Evolutionary conservation across 1,139 yeast species (phyloP), one percentile per base, ranked within the genome.

Genomic region (Protomyces pachydermus): DNA sequence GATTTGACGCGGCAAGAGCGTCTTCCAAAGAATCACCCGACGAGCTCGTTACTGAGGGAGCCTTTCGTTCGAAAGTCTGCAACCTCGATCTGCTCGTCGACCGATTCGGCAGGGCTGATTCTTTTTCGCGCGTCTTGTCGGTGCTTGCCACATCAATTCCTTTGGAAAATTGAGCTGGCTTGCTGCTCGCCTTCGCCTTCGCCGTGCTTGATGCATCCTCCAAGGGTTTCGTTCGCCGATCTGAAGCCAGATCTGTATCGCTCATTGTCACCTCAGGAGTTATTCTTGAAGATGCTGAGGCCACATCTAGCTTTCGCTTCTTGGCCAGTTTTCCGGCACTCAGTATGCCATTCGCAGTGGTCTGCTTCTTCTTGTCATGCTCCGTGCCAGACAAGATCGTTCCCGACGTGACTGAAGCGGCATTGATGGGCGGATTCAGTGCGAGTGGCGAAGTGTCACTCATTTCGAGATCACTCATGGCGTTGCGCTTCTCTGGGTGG

Each of bases 401-500:
- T 28, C 32, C 32, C 42, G 42, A 52, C 23, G 37, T 50, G 8
- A 50, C 34, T 6, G 55, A 32, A 12, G 38, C 28, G n/a, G 55
- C 54, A 16, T 16, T 23, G n/a, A 57, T 39, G n/a, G 61, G 61
- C 25, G 61, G 50, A 32, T 52, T 52, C 14, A 58, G 45, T 3
- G 56, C 23, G 12, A 58, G 34, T 2, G 62, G 62, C 28, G 56
- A 51, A 14, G 62, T 58, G 45, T 58, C 62, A 6, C 32, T 37
- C 8, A 56, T 37, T 37, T 58, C 62, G 4, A 20, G 18, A 42
- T 42, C 48, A 42, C 48, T 42, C 25, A 38, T 54, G 10, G 56
- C 46, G 4, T 25, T 42, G 9, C 62, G 56, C 53, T 58, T 58
- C 37, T 58, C 62, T 10, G 62, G 62, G 52, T 58, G 62, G 20